Evolutionary conservation across 2,329 filamentous ascomycete species (phyloP).

Genomic region (Harringtonia aguacate): DNA sequence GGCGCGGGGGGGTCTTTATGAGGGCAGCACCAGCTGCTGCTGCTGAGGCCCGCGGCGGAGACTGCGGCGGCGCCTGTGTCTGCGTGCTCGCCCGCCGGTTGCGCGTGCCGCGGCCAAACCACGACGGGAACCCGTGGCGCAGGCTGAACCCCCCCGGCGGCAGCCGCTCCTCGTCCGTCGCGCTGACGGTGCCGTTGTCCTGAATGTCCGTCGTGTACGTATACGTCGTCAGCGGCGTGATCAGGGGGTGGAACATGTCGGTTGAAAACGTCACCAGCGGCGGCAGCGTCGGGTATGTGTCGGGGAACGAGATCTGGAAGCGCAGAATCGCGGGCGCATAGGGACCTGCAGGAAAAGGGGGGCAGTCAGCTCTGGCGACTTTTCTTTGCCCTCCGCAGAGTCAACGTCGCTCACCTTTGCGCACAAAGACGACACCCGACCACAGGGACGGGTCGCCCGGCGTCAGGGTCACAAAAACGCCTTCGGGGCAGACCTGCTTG

Average conservation of each 20-base stretch:
- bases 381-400: neutral
- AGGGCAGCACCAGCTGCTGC: neutral
- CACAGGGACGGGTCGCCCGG: constrained; percentile 73
- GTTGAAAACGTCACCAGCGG: constrained; percentile 82
- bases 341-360: constrained; percentile 51
- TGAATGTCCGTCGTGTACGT: constrained; percentile 76
- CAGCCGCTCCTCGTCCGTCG: constrained; percentile 70
- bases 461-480: constrained; percentile 76
- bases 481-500: constrained; percentile 72
- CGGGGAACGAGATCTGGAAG: constrained; percentile 81
- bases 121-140: constrained; percentile 79
- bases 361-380: neutral
- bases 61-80: neutral
- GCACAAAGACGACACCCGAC: constrained; percentile 86
- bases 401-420: constrained; percentile 53
- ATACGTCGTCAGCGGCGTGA: constrained; percentile 89
- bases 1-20: neutral
- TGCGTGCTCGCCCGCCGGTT: constrained; percentile 28
- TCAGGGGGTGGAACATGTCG: constrained; percentile 89
- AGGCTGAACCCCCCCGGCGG: constrained; percentile 86
- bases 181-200: constrained; percentile 67
- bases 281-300: constrained; percentile 66
- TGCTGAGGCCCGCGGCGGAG: neutral
- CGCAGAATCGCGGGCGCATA: constrained; percentile 81
- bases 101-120: constrained; percentile 59